Evolutionary conservation across 805 yeast genomes (phyloP), one percentile per base, ranked within the genome.

Genomic region (Danielia oregonensis): DNA sequence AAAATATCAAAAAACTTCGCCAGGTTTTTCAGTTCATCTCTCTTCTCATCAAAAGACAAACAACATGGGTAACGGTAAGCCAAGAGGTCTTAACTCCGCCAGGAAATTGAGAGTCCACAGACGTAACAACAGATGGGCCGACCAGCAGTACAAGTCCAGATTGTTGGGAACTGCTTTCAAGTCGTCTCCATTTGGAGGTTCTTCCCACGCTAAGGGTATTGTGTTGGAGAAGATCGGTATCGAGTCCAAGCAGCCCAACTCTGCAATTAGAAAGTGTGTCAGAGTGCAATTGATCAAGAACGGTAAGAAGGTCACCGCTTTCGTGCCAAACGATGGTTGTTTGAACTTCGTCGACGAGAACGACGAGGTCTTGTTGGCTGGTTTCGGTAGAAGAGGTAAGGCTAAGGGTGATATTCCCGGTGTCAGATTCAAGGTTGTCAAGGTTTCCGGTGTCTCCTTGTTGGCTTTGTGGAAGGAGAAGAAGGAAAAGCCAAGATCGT

Each of bases 351-450:
- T 93, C 63, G 99, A 93, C 72, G 97, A 93, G 80, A 93, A 93
- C 82, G 99, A 93, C 78, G 97, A 93, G 76, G 99, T 93, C 62
- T 79, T 93, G 65, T 81, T 93, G 63, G 97, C 99, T 65, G 99
- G 99, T 82, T 93, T 93, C 88, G 99, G 99, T 87, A 88, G 97
- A 80, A 93, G 96, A 83, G 98, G 98, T 81, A 93, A 93, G 83
- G 98, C 98, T 74, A 93, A 93, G 95, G 98, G 99, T 82, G 99
- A 93, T 89, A 91, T 93, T 69, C 98, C 98, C 74, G 99, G 99
- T 87, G 99, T 93, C 70, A 93, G 99, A 86, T 93, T 93, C 88
- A 93, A 93, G 86, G 99, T 93, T 71, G 99, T 93, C 72, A 93
- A 93, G 82, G 99, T 93, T 62, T 86, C 98, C 61, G 98, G 98